These are phyloP conservation scores for Beta macrorhiza DNA, from an alignment of 179 eudicot species.

Conservation along the genomic window DNA sequence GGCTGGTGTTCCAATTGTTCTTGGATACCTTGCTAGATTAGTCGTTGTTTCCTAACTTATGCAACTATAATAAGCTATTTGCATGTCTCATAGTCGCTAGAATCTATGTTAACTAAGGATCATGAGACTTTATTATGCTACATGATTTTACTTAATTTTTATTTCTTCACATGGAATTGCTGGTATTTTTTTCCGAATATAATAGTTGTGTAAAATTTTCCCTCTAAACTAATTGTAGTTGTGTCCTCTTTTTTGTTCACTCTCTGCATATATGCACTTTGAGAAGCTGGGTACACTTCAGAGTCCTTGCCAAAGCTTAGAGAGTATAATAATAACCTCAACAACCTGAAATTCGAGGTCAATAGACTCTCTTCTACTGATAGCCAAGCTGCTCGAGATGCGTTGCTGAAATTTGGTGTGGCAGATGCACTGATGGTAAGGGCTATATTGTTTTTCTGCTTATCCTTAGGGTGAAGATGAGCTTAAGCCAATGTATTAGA, in stretches of 20 bases:
- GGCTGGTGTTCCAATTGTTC: constrained; percentile 99
- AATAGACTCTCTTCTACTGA: constrained; percentile 48
- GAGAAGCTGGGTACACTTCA: too few species aligned
- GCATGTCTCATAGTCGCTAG: not conserved
- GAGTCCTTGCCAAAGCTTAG: constrained; percentile 55
- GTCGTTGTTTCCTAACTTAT: not conserved
- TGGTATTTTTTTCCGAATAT: not conserved
- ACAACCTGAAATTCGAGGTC: constrained; percentile 51
- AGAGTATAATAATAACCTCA: constrained; percentile 60
- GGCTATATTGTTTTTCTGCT: not conserved
- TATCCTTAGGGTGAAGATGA: not conserved
- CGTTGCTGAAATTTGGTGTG: constrained; percentile 56
- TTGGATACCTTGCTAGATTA: constrained; percentile 39
- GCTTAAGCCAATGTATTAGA: not conserved
- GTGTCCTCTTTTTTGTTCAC: too few species aligned
- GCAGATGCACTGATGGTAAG: constrained; percentile 50
- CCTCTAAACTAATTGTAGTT: too few species aligned
- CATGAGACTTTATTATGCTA: not conserved
- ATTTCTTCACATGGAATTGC: not conserved
- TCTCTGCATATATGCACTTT: too few species aligned
- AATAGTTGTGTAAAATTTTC: too few species aligned
- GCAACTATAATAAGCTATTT: too few species aligned
- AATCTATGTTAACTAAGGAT: not conserved
- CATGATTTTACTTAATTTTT: not conserved
- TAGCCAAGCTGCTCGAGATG: constrained; percentile 53